Percentiles rank a stretch among this genome's conserved stretches.
phyloP scores from a whole-genome alignment of 345 rosid genomes.

The Eucalyptus dawsonii region DNA sequence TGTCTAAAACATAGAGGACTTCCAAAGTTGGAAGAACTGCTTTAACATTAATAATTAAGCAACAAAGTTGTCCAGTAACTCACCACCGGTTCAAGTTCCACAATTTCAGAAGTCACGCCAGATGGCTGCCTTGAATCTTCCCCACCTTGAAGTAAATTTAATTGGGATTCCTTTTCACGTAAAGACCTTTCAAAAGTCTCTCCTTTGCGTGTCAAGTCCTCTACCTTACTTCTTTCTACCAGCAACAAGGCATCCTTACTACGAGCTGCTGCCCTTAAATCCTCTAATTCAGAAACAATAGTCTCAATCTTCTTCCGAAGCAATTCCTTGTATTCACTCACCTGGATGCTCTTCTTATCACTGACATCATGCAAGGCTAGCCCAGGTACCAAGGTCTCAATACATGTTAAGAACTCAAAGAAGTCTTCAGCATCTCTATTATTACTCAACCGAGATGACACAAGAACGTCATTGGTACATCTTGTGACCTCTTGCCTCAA shows the following conservation, averaged over 20 bases:
- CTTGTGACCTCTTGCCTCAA: slow-evolving; percentile 95
- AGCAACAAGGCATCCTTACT: slow-evolving; percentile 54
- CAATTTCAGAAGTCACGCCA: slow-evolving; percentile 41
- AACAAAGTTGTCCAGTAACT: slow-evolving; percentile 12
- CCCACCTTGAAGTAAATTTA: slow-evolving; percentile 35
- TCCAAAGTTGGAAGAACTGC: neutral
- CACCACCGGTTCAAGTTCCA: slow-evolving; percentile 89
- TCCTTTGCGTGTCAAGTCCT: slow-evolving; percentile 50
- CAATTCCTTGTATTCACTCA: slow-evolving; percentile 45
- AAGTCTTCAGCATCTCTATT: slow-evolving; percentile 50
- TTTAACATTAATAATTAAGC: neutral
- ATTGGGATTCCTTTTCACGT: slow-evolving; percentile 52
- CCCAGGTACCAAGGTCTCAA: slow-evolving; percentile 38
- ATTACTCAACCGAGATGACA: slow-evolving; percentile 47
- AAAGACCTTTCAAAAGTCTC: slow-evolving; percentile 53
- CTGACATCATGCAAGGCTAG: slow-evolving; percentile 24
- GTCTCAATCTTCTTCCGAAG: slow-evolving; percentile 42
- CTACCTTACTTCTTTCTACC: slow-evolving; percentile 59
- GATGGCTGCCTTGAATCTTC: slow-evolving; percentile 24
- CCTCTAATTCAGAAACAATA: slow-evolving; percentile 47
- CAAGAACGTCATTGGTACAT: slow-evolving; percentile 82
- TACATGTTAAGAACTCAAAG: slow-evolving; percentile 44
- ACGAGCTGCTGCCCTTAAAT: slow-evolving; percentile 36
- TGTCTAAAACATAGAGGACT: neutral
- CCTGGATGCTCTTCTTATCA: slow-evolving; percentile 11